Percentiles rank a stretch among this genome's conserved stretches.
These are phyloP conservation scores for Thraustotheca clavata DNA, from an alignment of 352 stramenopile species.

Conservation along the genomic window DNA sequence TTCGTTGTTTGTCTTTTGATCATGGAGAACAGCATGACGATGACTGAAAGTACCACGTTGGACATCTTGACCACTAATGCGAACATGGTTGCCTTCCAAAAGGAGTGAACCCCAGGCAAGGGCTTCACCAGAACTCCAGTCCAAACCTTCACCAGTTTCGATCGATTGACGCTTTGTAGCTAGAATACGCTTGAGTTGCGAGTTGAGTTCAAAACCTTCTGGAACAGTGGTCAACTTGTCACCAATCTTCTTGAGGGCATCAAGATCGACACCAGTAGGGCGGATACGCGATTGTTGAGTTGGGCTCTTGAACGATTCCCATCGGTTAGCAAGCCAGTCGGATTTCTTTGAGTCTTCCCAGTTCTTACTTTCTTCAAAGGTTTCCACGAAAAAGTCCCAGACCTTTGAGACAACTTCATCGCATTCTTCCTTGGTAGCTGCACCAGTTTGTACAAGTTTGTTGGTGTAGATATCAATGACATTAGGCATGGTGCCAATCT, in stretches of 20 bases:
- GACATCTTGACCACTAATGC: slow-evolving; percentile 92
- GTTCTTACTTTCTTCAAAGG: slow-evolving; percentile 91
- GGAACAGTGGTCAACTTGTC: slow-evolving; percentile 73
- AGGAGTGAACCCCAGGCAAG: slow-evolving; percentile 93
- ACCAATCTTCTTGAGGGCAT: slow-evolving; percentile 89
- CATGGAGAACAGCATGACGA: slow-evolving; percentile 91
- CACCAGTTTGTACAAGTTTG: slow-evolving; percentile 35
- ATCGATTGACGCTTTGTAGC: slow-evolving; percentile 72
- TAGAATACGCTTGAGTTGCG: slow-evolving; percentile 93
- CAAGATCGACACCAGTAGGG: slow-evolving; percentile 89
- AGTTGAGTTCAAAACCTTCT: slow-evolving; percentile 86
- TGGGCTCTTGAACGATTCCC: slow-evolving; percentile 95
- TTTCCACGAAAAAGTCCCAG: slow-evolving; percentile 84
- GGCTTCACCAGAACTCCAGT: slow-evolving; percentile 95
- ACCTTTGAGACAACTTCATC: slow-evolving; percentile 82
- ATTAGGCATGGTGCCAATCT: slow-evolving; percentile 89
- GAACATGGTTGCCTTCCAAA: slow-evolving; percentile 85
- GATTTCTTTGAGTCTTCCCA: slow-evolving; percentile 85
- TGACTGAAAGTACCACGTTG: slow-evolving; percentile 90
- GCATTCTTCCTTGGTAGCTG: slow-evolving; percentile 73
- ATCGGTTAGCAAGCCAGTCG: slow-evolving; percentile 94
- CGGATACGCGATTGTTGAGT: slow-evolving; percentile 88
- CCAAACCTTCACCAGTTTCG: slow-evolving; percentile 79
- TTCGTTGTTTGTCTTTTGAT: slow-evolving; percentile 91
- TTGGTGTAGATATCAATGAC: slow-evolving; percentile 88